These are phyloP conservation scores for Hordeum vulgare DNA, from an alignment of 176 grass and related monocot genomes.

Conservation along the genomic window DNA sequence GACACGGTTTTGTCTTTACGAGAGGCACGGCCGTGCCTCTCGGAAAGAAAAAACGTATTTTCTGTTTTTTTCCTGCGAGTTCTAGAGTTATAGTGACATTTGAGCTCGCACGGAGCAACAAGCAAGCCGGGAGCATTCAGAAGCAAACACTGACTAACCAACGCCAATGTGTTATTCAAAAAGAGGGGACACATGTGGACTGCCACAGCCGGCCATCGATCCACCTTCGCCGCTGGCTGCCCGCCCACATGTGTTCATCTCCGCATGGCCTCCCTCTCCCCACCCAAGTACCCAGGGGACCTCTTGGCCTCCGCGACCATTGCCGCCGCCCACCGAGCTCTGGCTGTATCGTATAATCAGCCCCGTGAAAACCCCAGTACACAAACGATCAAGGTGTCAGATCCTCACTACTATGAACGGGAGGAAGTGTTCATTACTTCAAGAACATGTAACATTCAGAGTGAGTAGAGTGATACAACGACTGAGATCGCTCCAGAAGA, in stretches of 20 bases:
- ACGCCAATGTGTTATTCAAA: not conserved
- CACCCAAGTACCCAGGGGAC: not conserved
- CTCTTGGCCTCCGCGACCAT: not conserved
- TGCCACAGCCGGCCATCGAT: not conserved
- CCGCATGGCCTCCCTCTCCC: not conserved
- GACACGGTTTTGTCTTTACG: too few species aligned
- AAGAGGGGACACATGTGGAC: not conserved
- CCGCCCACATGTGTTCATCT: not conserved
- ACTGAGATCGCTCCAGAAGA: too few species aligned
- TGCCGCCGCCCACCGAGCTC: not conserved
- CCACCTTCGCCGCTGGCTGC: not conserved
- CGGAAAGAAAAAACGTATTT: too few species aligned
- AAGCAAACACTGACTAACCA: not conserved
- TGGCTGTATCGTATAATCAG: not conserved
- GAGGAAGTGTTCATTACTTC: too few species aligned
- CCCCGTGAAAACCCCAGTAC: not conserved
- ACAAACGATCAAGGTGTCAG: not conserved
- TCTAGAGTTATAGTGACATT: conserved; percentile 7
- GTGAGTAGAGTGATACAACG: too few species aligned
- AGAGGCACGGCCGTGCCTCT: too few species aligned
- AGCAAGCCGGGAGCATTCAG: not conserved
- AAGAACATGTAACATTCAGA: too few species aligned
- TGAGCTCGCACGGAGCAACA: not conserved
- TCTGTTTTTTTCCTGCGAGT: too few species aligned
- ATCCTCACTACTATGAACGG: too few species aligned